Conservation (phyloP, 768 basidiomycete genomes). For the Dioszegia hungarica region DNA sequence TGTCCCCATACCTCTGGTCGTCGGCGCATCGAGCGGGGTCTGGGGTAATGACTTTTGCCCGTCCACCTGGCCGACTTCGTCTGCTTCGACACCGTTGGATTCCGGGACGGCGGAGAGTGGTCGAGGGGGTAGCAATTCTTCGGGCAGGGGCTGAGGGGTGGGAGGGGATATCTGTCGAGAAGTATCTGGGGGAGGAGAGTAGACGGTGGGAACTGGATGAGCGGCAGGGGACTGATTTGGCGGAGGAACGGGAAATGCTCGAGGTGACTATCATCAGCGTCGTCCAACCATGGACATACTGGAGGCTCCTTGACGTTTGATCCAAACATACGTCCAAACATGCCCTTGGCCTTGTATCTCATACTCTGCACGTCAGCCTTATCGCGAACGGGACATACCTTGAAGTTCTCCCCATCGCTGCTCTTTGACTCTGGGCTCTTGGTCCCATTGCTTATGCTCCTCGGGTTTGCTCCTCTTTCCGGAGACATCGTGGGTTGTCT, state of each 20-base stretch:
- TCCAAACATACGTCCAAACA: conserved; percentile 44
- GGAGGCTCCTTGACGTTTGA: background rate
- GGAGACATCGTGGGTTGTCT: background rate
- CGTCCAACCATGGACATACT: background rate
- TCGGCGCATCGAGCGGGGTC: background rate
- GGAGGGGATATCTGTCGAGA: too few species aligned
- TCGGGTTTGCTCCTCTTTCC: too few species aligned
- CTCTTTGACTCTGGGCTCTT: conserved; percentile 12
- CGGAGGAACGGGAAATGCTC: conserved; percentile 6
- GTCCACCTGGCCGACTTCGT: background rate
- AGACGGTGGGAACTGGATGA: conserved; percentile 16
- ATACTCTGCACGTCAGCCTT: conserved; percentile 20
- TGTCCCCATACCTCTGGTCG: background rate
- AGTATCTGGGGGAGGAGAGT: background rate
- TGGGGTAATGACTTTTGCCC: background rate
- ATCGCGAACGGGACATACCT: conserved; percentile 22
- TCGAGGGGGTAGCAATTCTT: too few species aligned
- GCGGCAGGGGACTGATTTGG: conserved; percentile 10
- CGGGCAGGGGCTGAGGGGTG: too few species aligned
- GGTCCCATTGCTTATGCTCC: too few species aligned
- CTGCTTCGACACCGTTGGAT: background rate
- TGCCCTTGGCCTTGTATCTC: conserved; percentile 39
- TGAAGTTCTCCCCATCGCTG: conserved; percentile 29
- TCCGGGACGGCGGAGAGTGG: background rate
- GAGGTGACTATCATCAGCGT: conserved; percentile 2